Base-by-base conservation (phyloP, 2,329 filamentous ascomycete species). In the Pestalotiopsis sp. region DNA sequence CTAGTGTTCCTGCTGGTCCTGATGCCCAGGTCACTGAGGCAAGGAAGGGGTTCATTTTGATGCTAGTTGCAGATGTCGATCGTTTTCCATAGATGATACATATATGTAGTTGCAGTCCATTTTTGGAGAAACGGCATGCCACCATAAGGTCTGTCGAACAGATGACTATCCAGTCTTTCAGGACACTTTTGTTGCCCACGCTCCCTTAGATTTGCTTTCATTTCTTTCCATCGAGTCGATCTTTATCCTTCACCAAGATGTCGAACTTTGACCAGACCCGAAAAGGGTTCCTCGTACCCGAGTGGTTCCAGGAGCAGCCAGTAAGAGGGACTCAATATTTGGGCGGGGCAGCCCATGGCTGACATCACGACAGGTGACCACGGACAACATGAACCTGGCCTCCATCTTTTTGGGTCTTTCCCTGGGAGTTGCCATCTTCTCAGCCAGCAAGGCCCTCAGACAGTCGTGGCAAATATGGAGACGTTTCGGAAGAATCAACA, bases 351-450 rank as follows among this genome's bases (percentile, higher is more conserved):
- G 17, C 13, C 57, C 20, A n/a, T 13, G n/a, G 25, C 60, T 59
- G 4, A 1, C 58, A 23, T n/a, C 13, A 6, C 36, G 3, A 63
- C 20, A 52, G 13, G 36, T 64, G 41, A 64, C 60, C 41, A 36
- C n/a, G 11, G 49, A 60, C 12, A 68, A 78, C 56, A 64, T 77
- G 39, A 70, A 73, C n/a, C 69, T 79, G 52, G 75, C 77, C 12
- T 75, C 76, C 5, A 71, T 80, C 45, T 74, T 75, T 27, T 73
- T 72, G 68, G 77, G 77, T 2, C 71, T 76, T 39, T 75, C 75
- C 14, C 63, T 79, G 17, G 76, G 76, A 5, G 76, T 78, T 70
- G 77, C 77, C 5, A 74, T 72, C 61, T 71, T 77, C 7, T 74
- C 73, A 14, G 69, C 65, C 60, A 73, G 73, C 69, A 77, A 73